Conservation (phyloP, 495 filamentous ascomycete genomes). For the Geopyxis carbonaria region DNA sequence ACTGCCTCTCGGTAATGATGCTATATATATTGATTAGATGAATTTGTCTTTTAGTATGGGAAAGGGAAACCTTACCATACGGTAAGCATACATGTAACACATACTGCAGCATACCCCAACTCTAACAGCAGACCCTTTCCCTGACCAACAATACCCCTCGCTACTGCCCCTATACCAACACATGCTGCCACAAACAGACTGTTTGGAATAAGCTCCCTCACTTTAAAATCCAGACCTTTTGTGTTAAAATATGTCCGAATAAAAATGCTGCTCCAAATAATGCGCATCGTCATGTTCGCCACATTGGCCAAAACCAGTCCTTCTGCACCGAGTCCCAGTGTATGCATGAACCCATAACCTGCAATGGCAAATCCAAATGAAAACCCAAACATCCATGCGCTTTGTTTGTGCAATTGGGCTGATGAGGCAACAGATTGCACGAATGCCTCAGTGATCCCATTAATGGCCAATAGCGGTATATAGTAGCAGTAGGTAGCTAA, state of each 20-base stretch:
- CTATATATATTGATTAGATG: constrained; percentile 19
- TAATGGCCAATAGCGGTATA: constrained; percentile 79
- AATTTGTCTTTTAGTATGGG: constrained; percentile 17
- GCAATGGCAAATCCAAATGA: constrained; percentile 52
- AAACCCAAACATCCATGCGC: constrained; percentile 64
- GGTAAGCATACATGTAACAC: too few relatives aligned
- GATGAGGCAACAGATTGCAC: constrained; percentile 66
- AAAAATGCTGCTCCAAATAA: constrained; percentile 60
- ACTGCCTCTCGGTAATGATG: constrained; percentile 17
- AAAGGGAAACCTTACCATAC: too few relatives aligned
- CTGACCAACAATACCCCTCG: too few relatives aligned
- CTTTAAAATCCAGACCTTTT: too few relatives aligned
- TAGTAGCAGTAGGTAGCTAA: constrained; percentile 75
- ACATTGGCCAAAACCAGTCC: constrained; percentile 73
- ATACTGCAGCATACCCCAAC: too few relatives aligned
- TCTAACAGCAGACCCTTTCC: too few relatives aligned
- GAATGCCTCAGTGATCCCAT: constrained; percentile 84
- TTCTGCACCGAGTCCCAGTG: constrained; percentile 48
- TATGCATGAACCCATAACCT: constrained; percentile 51
- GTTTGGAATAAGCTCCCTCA: too few relatives aligned
- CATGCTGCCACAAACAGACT: too few relatives aligned
- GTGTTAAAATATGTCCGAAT: constrained; percentile 49
- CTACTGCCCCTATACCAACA: too few relatives aligned
- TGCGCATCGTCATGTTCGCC: constrained; percentile 70
- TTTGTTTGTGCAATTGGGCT: constrained; percentile 53